Evolutionary conservation across 495 filamentous ascomycete species (phyloP), one percentile per base, ranked within the genome.

Genomic region (Pseudotulostoma volvatum): DNA sequence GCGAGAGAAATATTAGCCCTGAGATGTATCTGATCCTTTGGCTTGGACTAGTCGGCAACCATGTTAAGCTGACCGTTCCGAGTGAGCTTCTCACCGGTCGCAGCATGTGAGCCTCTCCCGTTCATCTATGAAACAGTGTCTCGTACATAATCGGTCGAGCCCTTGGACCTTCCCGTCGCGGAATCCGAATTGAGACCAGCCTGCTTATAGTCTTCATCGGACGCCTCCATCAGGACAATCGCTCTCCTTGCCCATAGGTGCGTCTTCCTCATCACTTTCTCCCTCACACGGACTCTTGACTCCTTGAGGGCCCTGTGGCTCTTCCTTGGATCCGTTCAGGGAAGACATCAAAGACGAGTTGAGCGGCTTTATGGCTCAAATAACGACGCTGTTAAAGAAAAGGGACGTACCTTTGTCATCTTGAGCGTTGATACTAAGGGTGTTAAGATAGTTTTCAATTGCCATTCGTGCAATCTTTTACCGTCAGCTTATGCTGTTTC

Each of bases 11-110:
- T 36, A 65, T 71, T 44, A 61, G 62, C 31, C 68, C 73, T 23
- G 62, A 73, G 50, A 63, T 69, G 37, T 93, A 90, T 63, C 67
- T 93, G 48, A 69, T 78, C 57, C 60, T 81, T 30, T 93, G 84
- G 84, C 59, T 90, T 35, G 82, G 83, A 20, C 52, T 87, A 32
- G 71, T 87, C 11, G 84, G 83, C 38, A 67, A 67, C 37, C 74
- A 69, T 44, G 75, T 90, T 37, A 77, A 79, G 33, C 64, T 93
- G 43, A 71, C 70, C 67, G 59, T 86, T 31, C 79, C 84, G 33
- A 64, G 53, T 42, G 57, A 61, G 40, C 45, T 71, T 21, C 51
- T 65, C 44, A 44, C 44, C 39, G 46, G 41, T 35, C 36, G 46
- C 38, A 45, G 11, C 23, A 21, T 34, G 32, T 31, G 23, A 34